Evolutionary conservation across 345 rosid species (phyloP), one percentile per base, ranked within the genome.

Genomic region (Ceriops decandra): DNA sequence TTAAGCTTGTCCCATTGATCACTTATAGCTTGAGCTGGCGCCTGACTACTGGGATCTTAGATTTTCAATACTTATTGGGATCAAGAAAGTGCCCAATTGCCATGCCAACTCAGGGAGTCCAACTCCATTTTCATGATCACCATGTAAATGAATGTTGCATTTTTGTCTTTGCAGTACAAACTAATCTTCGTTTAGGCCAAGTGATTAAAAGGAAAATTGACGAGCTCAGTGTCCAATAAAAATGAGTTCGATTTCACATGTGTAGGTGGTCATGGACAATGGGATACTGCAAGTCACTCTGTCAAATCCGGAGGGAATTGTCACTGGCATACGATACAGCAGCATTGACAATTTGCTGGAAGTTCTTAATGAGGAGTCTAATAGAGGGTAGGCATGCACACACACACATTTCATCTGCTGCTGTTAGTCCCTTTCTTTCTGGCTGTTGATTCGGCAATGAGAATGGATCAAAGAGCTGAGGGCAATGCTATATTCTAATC

Each of bases 281-380:
- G 95, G 98, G 57, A 68, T 88, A 42, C 72, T 91, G 21, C 86
- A 82, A 75, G 83, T 92, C 35, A 87, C 91, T 2, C 74, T 90
- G 32, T 90, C 95, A 0, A 88, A 87, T 54, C 98, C 98, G 2
- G 91, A 68, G 3, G 97, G 97, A 65, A 86, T 88, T 11, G 90
- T 92, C 52, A 87, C 92, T 0, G 88, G 95, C 32, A 84, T 92
- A 20, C 84, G 67, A 47, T 92, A 80, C 30, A 80, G 80, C 70
- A 89, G 81, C 79, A 82, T 92, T 2, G 95, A 88, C 78, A 92
- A 92, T 79, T 76, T 92, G 80, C 97, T 92, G 19, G 98, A 92
- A 85, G 86, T 87, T 79, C 83, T 75, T 20, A 92, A 90, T 60
- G 90, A 83, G 13, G 98, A 90, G 81, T 60, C 81, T 28, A 84